Evolutionary conservation across 441 rosid species (phyloP).

Genomic region (Brassica hybrid): DNA sequence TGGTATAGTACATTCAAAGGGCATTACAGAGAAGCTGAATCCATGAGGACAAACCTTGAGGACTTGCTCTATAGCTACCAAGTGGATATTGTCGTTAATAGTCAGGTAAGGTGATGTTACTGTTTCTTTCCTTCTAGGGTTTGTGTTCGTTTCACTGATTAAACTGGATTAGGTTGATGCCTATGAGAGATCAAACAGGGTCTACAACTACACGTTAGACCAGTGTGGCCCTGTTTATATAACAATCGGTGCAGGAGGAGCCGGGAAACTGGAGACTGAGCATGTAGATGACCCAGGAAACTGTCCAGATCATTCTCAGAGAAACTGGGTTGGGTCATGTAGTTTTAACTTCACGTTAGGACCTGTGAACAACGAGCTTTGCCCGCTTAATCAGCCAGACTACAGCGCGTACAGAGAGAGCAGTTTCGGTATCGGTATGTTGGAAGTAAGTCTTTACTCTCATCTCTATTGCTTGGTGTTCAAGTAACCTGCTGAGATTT

Average conservation of each 20-base stretch:
- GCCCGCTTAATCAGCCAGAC: constrained; percentile 80
- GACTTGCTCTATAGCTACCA: constrained; percentile 52
- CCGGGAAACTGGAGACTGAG: constrained; percentile 60
- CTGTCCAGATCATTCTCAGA: constrained; percentile 63
- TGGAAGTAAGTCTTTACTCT: constrained; percentile 57
- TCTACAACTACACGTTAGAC: constrained; percentile 78
- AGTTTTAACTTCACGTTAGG: constrained; percentile 74
- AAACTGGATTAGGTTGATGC: constrained; percentile 33
- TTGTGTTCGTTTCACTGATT: constrained; percentile 3
- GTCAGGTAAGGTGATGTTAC: constrained; percentile 51
- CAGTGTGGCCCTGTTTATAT: constrained; percentile 84
- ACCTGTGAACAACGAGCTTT: constrained; percentile 61
- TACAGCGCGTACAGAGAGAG: constrained; percentile 90
- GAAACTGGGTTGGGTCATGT: constrained; percentile 57
- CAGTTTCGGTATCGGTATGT: constrained; percentile 84
- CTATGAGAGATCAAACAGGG: constrained; percentile 88
- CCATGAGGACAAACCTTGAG: constrained; percentile 64
- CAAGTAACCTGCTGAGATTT: constrained; percentile 18
- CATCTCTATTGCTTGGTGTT: constrained; percentile 7
- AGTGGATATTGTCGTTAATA: constrained; percentile 65
- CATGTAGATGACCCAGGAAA: constrained; percentile 84
- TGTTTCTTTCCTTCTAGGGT: constrained; percentile 6
- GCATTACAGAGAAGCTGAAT: constrained; percentile 66
- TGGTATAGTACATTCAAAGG: constrained; percentile 65
- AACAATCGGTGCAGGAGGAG: constrained; percentile 74